Evolutionary conservation across 83 land plant genomes (phyloP).

Genomic region (Thuja plicata): DNA sequence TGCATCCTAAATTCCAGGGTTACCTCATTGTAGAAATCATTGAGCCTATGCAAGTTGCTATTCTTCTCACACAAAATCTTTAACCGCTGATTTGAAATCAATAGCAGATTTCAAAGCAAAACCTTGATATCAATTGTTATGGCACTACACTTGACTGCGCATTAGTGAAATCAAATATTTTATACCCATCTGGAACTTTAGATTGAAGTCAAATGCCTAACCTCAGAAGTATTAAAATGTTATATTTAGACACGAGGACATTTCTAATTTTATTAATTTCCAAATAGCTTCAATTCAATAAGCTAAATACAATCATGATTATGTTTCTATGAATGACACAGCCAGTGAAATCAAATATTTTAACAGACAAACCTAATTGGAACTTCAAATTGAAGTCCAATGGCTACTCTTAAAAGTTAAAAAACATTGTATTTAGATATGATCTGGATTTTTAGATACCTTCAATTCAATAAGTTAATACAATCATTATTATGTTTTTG

Average conservation of each 20-base stretch:
- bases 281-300: not conserved
- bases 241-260: not conserved
- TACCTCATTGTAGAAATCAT: not conserved
- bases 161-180: not conserved
- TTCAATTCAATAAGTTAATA: conserved; percentile 7
- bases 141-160: not conserved
- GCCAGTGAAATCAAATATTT: conserved; percentile 2
- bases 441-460: not conserved
- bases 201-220: not conserved
- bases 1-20: too few relatives aligned
- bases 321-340: conserved; percentile 14
- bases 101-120: conserved; percentile 17
- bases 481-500: conserved; percentile 8
- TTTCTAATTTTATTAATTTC: not conserved
- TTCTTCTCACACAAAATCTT: conserved; percentile 44
- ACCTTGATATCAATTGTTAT: conserved; percentile 20
- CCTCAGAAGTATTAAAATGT: not conserved
- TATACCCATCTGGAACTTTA: not conserved
- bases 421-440: not conserved
- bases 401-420: not conserved
- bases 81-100: conserved; percentile 28
- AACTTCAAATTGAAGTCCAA: not conserved
- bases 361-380: not conserved
- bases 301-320: conserved; percentile 8
- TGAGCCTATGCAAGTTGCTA: conserved; percentile 6